Conservation (phyloP, 2,329 filamentous ascomycete genomes). For the Ceratocystis huliohia region DNA sequence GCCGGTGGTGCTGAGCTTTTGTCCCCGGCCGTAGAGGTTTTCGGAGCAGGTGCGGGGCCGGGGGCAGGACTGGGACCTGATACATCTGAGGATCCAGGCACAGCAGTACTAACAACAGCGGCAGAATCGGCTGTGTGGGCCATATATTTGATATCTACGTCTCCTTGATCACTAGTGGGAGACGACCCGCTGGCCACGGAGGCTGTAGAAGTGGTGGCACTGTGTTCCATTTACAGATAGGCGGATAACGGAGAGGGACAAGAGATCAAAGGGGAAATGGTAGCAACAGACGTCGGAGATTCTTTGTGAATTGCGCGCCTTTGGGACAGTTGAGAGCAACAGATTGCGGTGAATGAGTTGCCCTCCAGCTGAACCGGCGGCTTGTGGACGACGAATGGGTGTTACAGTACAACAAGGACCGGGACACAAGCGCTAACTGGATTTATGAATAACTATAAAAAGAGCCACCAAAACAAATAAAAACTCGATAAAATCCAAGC, state of each 20-base stretch:
- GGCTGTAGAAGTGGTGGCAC: constrained; percentile 10
- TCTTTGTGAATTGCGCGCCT: no score
- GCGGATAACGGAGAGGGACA: neutral
- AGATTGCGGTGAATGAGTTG: neutral
- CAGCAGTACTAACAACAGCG: neutral
- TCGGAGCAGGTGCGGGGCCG: neutral
- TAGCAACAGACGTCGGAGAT: neutral
- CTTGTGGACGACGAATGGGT: neutral
- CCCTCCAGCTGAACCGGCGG: neutral
- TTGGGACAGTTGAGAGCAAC: neutral
- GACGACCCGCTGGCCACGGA: constrained; percentile 13
- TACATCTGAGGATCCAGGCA: neutral
- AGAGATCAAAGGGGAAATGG: neutral
- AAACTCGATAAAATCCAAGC: neutral
- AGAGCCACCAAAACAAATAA: neutral
- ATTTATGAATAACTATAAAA: neutral
- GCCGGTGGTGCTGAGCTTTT: neutral
- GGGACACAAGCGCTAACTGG: neutral
- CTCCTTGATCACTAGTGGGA: constrained; percentile 3
- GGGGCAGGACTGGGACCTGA: neutral
- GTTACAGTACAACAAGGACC: constrained; percentile 1
- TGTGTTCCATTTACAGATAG: constrained; percentile 6
- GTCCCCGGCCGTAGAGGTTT: neutral
- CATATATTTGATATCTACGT: neutral
- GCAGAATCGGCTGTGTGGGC: neutral